A percentile compares a stretch with the other conserved stretches of the same genome.
Evolutionary conservation across 805 yeast species (phyloP).

Genomic region (Sugiyamaella valdiviana): DNA sequence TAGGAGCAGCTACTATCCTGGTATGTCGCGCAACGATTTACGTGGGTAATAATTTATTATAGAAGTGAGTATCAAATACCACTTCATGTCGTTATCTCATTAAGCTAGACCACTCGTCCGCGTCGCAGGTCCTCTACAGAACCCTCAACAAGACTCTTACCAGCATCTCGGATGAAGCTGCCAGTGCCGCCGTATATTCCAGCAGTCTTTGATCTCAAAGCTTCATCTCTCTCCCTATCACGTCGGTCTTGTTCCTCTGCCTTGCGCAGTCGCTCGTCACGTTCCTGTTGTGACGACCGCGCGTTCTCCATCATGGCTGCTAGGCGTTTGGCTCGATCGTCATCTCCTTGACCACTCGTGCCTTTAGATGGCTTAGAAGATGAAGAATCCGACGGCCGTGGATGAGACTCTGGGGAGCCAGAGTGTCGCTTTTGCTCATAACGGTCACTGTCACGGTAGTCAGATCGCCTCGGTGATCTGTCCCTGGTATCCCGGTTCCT

Average conservation of each 20-base stretch:
- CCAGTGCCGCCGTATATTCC: conserved; percentile 7
- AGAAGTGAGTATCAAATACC: background rate
- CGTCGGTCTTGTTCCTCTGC: conserved; percentile 6
- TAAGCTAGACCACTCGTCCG: background rate
- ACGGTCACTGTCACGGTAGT: no score
- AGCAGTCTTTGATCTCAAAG: background rate
- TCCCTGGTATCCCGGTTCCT: background rate
- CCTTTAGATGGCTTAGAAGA: no score
- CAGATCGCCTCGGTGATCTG: background rate
- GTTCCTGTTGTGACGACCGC: conserved; percentile 8
- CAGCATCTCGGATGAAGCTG: conserved; percentile 8
- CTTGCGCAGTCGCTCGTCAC: conserved; percentile 11
- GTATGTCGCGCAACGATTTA: no score
- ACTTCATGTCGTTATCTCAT: background rate
- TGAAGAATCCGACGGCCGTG: no score
- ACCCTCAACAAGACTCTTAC: conserved; percentile 2
- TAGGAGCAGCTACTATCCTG: background rate
- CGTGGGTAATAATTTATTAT: no score
- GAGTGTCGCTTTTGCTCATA: background rate
- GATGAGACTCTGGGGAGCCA: no score
- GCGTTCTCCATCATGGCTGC: conserved; percentile 21
- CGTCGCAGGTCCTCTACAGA: conserved; percentile 2
- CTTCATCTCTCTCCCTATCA: conserved; percentile 4
- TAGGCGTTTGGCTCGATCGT: conserved; percentile 11
- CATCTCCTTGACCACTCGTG: no score